These are phyloP conservation scores for Galerina sulciceps DNA, from an alignment of 768 basidiomycete species.

Conservation along the genomic window DNA sequence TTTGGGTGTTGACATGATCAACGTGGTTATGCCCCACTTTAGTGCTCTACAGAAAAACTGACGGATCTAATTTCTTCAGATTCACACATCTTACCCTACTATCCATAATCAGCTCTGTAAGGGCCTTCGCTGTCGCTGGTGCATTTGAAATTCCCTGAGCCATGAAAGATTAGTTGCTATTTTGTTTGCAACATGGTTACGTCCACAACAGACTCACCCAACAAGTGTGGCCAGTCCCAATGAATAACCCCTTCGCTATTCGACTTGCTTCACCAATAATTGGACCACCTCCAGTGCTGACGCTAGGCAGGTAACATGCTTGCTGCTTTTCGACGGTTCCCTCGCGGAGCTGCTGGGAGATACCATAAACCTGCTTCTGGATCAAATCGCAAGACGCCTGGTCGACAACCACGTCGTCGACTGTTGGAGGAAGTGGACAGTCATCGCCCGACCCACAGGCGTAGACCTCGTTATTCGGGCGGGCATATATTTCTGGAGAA, in stretches of 20 bases:
- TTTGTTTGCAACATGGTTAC: neutral
- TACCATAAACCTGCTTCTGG: slow-evolving; percentile 58
- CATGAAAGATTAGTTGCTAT: slow-evolving; percentile 5
- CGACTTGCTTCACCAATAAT: slow-evolving; percentile 66
- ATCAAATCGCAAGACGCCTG: slow-evolving; percentile 57
- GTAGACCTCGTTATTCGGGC: slow-evolving; percentile 71
- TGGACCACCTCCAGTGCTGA: slow-evolving; percentile 62
- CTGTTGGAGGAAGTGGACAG: slow-evolving; percentile 64
- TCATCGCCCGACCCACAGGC: slow-evolving; percentile 84
- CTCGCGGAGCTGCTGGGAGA: slow-evolving; percentile 59
- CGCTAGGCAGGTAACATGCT: slow-evolving; percentile 81
- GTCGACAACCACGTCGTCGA: slow-evolving; percentile 74
- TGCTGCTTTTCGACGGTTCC: slow-evolving; percentile 55
- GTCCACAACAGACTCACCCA: slow-evolving; percentile 53
- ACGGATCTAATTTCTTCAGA: slow-evolving; percentile 44
- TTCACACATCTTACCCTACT: slow-evolving; percentile 64
- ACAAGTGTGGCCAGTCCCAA: slow-evolving; percentile 82
- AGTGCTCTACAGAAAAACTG: slow-evolving; percentile 7
- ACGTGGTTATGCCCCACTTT: neutral
- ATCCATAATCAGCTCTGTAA: slow-evolving; percentile 74
- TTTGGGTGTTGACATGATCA: neutral
- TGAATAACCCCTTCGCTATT: slow-evolving; percentile 64
- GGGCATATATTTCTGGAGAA: slow-evolving; percentile 74
- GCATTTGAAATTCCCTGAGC: slow-evolving; percentile 78
- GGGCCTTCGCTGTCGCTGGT: slow-evolving; percentile 78